Percentiles rank a stretch among this genome's conserved stretches.
Evolutionary conservation across 2,329 filamentous ascomycete species (phyloP).

Genomic region (Neopestalotiopsis sp.): DNA sequence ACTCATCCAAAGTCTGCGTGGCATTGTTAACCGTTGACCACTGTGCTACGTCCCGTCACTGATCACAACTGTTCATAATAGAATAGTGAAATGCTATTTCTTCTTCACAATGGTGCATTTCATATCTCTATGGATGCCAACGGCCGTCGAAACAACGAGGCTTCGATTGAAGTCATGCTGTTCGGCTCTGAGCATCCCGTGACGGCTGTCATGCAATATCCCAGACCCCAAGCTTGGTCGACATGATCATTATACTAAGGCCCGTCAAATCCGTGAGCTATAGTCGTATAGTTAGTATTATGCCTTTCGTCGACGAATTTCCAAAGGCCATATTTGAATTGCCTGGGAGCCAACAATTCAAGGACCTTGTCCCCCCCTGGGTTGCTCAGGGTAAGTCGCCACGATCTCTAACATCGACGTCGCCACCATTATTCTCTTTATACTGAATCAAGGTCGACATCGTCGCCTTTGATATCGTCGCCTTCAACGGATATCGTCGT

Average conservation of each 20-base stretch:
- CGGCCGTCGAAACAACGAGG: not conserved
- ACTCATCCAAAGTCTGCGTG: no score
- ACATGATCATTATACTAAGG: not conserved
- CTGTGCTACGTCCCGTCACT: not conserved
- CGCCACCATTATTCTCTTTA: no score
- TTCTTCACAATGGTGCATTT: not conserved
- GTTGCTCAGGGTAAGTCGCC: no score
- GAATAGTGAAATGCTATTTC: not conserved
- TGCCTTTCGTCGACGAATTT: not conserved
- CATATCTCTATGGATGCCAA: not conserved
- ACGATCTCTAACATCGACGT: no score
- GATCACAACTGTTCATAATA: not conserved
- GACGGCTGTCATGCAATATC: not conserved
- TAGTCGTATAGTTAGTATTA: not conserved
- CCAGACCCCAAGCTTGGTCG: not conserved
- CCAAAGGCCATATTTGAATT: not conserved
- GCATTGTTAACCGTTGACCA: not conserved
- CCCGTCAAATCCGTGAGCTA: not conserved
- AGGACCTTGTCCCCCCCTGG: no score
- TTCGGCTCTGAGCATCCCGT: slow-evolving; percentile 1
- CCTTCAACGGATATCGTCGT: no score
- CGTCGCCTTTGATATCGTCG: no score
- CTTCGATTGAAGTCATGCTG: not conserved
- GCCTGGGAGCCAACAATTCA: no score
- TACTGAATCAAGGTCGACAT: no score